Evolutionary conservation across 495 filamentous ascomycete species (phyloP), one percentile per base, ranked within the genome.

Genomic region (Ascobolus immersus): DNA sequence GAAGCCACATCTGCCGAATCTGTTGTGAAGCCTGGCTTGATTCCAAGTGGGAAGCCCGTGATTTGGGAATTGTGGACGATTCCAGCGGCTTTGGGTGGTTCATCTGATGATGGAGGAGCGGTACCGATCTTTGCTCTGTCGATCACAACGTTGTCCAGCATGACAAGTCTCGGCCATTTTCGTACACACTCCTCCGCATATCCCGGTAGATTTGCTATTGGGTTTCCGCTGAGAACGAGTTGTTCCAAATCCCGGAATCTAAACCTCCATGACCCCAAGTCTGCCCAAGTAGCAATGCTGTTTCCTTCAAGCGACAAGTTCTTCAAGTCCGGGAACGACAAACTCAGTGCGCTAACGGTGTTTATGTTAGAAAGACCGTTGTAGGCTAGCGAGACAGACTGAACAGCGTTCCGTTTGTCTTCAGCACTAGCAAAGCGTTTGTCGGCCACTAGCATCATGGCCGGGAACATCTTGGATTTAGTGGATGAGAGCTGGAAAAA

Each of bases 381-480:
- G 43, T 69, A 60, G 17, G 69, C 69, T 4, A 94, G 62, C 12
- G 70, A 72, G 40, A 92, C 67, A 36, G 75, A 77, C 33, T 68
- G 54, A 17, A 94, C 64, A 4, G 70, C 69, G 18, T 79, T 68
- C 17, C 65, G 62, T 47, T 78, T 77, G 20, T 69, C 60, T 12
- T 71, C 53, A 4, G 61, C 32, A 18, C 54, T 67, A 39, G 64
- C 64, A 55, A 86, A 86, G 18, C 68, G 58, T 42, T 64, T 53
- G 21, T 77, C 71, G 48, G 72, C 76, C 21, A 91, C 62, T 35
- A 66, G 69, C 72, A 93, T 80, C 20, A 93, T 57, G 2, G 73
- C 82, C 23, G 74, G 74, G 54, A 93, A 92, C 38, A 92, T 71
- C 47, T 92, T 94, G 30, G 71, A 67, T 18, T 73, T 68, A n/a